Percentiles rank a stretch among this genome's conserved stretches.
Evolutionary conservation across 2,329 filamentous ascomycete genomes (phyloP).

Genomic region (Taxawa tesnikishii): DNA sequence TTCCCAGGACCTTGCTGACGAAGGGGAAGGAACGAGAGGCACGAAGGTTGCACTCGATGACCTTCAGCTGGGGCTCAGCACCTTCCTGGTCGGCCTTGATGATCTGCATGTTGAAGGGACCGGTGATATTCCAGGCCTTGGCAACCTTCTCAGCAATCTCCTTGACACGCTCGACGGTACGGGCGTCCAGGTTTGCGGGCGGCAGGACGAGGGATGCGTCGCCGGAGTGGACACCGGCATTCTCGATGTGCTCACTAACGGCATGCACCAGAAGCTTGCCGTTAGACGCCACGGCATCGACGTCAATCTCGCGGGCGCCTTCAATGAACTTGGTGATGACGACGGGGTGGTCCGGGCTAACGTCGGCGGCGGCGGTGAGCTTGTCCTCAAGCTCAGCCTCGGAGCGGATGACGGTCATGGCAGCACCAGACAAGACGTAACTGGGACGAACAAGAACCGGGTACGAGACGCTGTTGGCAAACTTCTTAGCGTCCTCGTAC

Average conservation of each 20-base stretch:
- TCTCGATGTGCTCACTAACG: slow-evolving; percentile 90
- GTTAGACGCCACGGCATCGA: slow-evolving; percentile 79
- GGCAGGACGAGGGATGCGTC: slow-evolving; percentile 92
- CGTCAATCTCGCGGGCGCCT: slow-evolving; percentile 90
- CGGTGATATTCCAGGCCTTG: slow-evolving; percentile 92
- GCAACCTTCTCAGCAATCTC: slow-evolving; percentile 94
- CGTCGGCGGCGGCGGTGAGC: slow-evolving; percentile 76
- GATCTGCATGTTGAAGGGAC: slow-evolving; percentile 99
- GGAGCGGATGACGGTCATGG: slow-evolving; percentile 93
- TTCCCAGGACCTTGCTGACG: slow-evolving; percentile 90
- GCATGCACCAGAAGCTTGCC: slow-evolving; percentile 85
- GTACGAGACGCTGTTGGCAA: slow-evolving; percentile 76
- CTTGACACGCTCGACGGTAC: slow-evolving; percentile 76
- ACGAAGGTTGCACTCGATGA: slow-evolving; percentile 96
- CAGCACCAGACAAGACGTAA: slow-evolving; percentile 93
- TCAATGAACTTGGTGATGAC: slow-evolving; percentile 99
- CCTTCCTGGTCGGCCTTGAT: slow-evolving; percentile 81
- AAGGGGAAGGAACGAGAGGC: slow-evolving; percentile 97
- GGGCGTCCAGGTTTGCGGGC: slow-evolving; percentile 64
- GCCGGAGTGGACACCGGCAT: slow-evolving; percentile 94
- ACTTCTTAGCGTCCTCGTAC: slow-evolving; percentile 73
- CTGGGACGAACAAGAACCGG: slow-evolving; percentile 89
- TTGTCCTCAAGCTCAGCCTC: slow-evolving; percentile 88
- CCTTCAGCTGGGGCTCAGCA: slow-evolving; percentile 69
- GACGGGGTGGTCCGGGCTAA: slow-evolving; percentile 92